Evolutionary conservation across 164 flowering plant genomes (phyloP), one percentile per base, ranked within the genome.

Genomic region (Aristolochia fimbriata): DNA sequence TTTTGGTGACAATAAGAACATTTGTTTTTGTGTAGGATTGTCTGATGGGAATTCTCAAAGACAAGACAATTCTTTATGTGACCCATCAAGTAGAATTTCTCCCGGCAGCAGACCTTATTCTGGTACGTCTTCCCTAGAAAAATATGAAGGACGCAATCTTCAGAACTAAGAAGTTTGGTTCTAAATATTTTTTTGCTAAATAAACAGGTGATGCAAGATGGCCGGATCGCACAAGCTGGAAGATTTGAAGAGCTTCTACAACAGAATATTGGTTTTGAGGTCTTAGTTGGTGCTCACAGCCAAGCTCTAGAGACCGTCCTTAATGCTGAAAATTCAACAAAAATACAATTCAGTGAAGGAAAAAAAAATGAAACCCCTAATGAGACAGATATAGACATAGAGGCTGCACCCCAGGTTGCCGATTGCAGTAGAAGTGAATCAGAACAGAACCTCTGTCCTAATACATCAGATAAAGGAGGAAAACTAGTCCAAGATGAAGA

Each of bases 61-160:
- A 85, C 19, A 90, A 90, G 74, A 90, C 97, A 19, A 73, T 90
- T 49, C 65, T 93, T 47, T 93, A 81, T 60, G 91, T 93, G 8
- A 93, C 99, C 9, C 99, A 93, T 72, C 99, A 93, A 84, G 99
- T 90, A 3, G 98, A 93, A 73, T 93, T 93, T 78, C 94, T 93
- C 58, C 97, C 96, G 10, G 92, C 87, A 59, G 98, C 99, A 47
- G 99, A 93, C 68, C 77, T 85, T 63, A 91, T 93, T 70, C 80
- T 93, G 92, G 99, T 93, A 78, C 4, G 56, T 5, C 19, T 20
- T 49, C 22, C 16, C 19, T 15, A 11, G 20, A 21, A 53, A 8
- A 53, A 19, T 53, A 30, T 22, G 19, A 49, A 49, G 3, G 0
- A 53, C 22, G 21, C 22, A 53, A 24, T 19, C 24, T 19, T 21